A percentile compares a stretch with the other conserved stretches of the same genome.
Evolutionary conservation across 2,329 filamentous ascomycete species (phyloP).

Genomic region (Hypoxylon sp.): DNA sequence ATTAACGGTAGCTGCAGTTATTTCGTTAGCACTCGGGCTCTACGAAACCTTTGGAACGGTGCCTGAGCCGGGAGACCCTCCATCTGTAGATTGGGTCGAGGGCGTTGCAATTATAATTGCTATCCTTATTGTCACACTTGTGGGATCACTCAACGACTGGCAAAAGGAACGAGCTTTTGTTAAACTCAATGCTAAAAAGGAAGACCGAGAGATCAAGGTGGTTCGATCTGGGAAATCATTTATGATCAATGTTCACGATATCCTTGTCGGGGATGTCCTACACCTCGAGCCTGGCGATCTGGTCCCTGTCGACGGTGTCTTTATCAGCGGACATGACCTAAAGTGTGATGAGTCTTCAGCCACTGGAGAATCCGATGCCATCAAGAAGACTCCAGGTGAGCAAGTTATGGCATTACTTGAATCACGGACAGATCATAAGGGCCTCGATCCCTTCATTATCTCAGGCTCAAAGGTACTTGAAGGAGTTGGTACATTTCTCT

Average conservation of each 20-base stretch:
- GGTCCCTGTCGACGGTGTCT: conserved; percentile 76
- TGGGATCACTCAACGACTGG: conserved; percentile 74
- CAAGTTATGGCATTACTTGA: conserved; percentile 71
- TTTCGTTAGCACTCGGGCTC: conserved; percentile 78
- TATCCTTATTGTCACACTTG: conserved; percentile 72
- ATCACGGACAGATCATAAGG: conserved; percentile 64
- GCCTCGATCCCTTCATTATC: conserved; percentile 75
- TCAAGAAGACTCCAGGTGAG: conserved; percentile 74
- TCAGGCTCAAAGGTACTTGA: conserved; percentile 71
- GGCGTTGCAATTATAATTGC: conserved; percentile 74
- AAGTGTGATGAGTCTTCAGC: conserved; percentile 80
- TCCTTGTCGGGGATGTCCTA: conserved; percentile 76
- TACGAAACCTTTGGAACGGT: conserved; percentile 73
- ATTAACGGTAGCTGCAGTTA: conserved; percentile 75
- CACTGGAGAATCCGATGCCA: conserved; percentile 78
- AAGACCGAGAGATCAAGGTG: conserved; percentile 74
- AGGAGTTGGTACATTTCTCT: conserved; percentile 68
- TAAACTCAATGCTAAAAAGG: conserved; percentile 70
- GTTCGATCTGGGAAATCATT: conserved; percentile 74
- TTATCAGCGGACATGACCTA: conserved; percentile 74
- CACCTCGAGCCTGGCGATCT: conserved; percentile 78
- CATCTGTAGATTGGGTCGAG: conserved; percentile 72
- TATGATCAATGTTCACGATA: conserved; percentile 73
- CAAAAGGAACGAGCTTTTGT: conserved; percentile 74
- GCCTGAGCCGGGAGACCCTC: conserved; percentile 58